These are phyloP conservation scores for Phytophthora colocasiae DNA, from an alignment of 352 stramenopile species.

Conservation along the genomic window DNA sequence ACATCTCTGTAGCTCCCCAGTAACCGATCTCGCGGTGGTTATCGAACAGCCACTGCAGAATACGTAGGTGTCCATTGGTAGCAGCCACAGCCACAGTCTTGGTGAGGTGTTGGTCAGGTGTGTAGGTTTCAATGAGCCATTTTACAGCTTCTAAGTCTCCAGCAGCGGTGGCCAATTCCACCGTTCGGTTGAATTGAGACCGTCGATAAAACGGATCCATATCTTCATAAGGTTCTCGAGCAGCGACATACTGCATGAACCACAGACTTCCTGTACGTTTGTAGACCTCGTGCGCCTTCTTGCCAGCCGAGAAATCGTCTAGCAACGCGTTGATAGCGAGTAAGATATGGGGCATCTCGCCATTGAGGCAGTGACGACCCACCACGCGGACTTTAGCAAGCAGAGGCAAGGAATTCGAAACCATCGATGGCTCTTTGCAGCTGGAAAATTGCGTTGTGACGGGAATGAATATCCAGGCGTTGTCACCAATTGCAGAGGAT, in stretches of 20 bases:
- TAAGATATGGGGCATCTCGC: slow-evolving; percentile 28
- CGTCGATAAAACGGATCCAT: slow-evolving; percentile 36
- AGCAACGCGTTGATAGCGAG: slow-evolving; percentile 30
- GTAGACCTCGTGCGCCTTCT: slow-evolving; percentile 27
- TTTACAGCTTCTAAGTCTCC: slow-evolving; percentile 30
- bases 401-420: slow-evolving; percentile 27
- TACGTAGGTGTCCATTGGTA: slow-evolving; percentile 33
- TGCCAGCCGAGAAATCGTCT: slow-evolving; percentile 31
- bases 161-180: slow-evolving; percentile 23
- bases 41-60: slow-evolving; percentile 35
- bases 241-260: slow-evolving; percentile 40
- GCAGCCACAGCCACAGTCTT: slow-evolving; percentile 31
- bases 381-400: slow-evolving; percentile 26
- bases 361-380: slow-evolving; percentile 21
- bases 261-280: slow-evolving; percentile 28
- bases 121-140: slow-evolving; percentile 34
- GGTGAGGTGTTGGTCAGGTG: slow-evolving; percentile 25
- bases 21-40: slow-evolving; percentile 32
- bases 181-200: slow-evolving; percentile 29
- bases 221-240: slow-evolving; percentile 25
- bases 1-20: slow-evolving; percentile 42
- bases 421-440: slow-evolving; percentile 16
- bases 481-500: not conserved
- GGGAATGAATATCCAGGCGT: not conserved
- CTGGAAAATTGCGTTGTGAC: slow-evolving; percentile 33